phyloP scores from a whole-genome alignment of 2,329 filamentous ascomycete genomes.

The Cercospora janseana region DNA sequence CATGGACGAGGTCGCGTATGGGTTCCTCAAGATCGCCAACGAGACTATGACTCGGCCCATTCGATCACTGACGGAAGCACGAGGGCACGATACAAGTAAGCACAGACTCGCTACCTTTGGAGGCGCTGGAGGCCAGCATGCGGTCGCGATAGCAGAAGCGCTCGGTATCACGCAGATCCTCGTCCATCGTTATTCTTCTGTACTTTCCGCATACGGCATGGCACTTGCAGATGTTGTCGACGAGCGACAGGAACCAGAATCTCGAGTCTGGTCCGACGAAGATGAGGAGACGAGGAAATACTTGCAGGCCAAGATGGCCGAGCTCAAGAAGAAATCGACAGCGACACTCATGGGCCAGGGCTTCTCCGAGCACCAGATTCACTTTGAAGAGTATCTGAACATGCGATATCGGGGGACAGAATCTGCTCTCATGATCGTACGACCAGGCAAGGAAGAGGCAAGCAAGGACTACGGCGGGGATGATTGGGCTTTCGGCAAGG shows the following conservation, averaged over 20 bases:
- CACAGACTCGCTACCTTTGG: constrained; percentile 91
- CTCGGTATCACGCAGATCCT: constrained; percentile 83
- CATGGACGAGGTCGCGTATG: constrained; percentile 81
- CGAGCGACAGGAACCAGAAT: constrained; percentile 77
- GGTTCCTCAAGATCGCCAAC: constrained; percentile 86
- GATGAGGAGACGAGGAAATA: constrained; percentile 58
- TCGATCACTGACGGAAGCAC: constrained; percentile 83
- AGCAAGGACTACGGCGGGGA: constrained; percentile 60
- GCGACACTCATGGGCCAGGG: constrained; percentile 71
- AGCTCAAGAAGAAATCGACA: constrained; percentile 73
- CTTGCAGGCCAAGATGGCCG: constrained; percentile 71
- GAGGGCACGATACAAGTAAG: constrained; percentile 85
- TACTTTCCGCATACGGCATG: constrained; percentile 90
- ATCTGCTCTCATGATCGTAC: constrained; percentile 84
- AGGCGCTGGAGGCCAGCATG: constrained; percentile 86
- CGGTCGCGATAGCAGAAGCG: constrained; percentile 83
- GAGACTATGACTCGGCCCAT: constrained; percentile 91
- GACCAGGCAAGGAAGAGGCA: constrained; percentile 63
- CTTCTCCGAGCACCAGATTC: constrained; percentile 69
- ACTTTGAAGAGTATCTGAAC: constrained; percentile 90
- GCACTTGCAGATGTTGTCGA: constrained; percentile 90
- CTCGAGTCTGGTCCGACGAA: constrained; percentile 58
- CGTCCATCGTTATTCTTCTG: constrained; percentile 81
- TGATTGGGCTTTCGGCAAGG: constrained; percentile 78
- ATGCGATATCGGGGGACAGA: constrained; percentile 90